A percentile compares a stretch with the other conserved stretches of the same genome.
Evolutionary conservation across 2,329 filamentous ascomycete species (phyloP).

Genomic region (Trichoderma sp.): DNA sequence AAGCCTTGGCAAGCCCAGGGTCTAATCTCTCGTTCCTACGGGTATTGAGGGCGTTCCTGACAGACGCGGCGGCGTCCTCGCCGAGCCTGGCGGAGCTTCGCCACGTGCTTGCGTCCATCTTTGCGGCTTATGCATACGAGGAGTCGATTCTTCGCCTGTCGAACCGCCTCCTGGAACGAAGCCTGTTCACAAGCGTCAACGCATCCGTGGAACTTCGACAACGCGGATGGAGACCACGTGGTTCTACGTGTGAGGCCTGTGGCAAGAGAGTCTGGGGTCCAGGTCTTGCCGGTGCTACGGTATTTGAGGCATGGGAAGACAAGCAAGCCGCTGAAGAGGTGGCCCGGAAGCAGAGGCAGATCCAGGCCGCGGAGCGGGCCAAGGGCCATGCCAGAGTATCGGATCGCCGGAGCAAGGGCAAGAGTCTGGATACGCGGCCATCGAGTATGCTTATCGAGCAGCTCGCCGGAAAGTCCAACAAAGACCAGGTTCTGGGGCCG

Average conservation of each 20-base stretch:
- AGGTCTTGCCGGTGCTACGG: constrained; percentile 67
- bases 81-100: constrained; percentile 87
- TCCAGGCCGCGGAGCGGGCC: constrained; percentile 41
- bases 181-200: constrained; percentile 81
- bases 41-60: constrained; percentile 85
- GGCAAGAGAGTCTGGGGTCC: constrained; percentile 84
- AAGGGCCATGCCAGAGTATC: constrained; percentile 42
- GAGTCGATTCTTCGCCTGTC: constrained; percentile 84
- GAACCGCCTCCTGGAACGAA: constrained; percentile 83
- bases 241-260: constrained; percentile 87
- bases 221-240: constrained; percentile 84
- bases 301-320: constrained; percentile 82
- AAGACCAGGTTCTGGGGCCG: constrained; percentile 60
- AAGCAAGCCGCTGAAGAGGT: constrained; percentile 53
- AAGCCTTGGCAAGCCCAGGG: constrained; percentile 45
- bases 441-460: constrained; percentile 46
- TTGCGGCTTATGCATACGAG: constrained; percentile 94
- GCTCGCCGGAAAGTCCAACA: constrained; percentile 33
- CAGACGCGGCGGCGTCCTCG: constrained; percentile 76
- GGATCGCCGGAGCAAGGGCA: constrained; percentile 50
- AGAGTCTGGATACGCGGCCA: constrained; percentile 45
- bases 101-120: constrained; percentile 82
- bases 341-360: constrained; percentile 50
- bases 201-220: constrained; percentile 74
- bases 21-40: constrained; percentile 78